A percentile compares a stretch with the other conserved stretches of the same genome.
These are phyloP conservation scores for Quercus gilva DNA, from an alignment of 306 rosid genomes.

Conservation along the genomic window DNA sequence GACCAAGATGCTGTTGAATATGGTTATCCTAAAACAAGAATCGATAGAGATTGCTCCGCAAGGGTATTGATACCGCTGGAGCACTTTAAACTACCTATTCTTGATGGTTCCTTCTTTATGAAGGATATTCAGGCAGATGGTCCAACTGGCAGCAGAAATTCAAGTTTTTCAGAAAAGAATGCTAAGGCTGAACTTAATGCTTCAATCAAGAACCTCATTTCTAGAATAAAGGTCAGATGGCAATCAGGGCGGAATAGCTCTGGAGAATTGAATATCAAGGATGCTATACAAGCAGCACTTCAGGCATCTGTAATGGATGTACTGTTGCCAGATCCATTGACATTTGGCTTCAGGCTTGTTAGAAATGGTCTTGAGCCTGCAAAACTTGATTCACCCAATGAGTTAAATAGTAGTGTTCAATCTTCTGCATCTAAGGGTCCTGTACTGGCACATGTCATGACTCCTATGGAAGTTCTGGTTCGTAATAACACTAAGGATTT, in stretches of 20 bases:
- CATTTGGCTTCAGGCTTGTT: conserved; percentile 80
- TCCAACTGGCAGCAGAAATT: conserved; percentile 40
- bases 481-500: conserved; percentile 88
- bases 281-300: conserved; percentile 90
- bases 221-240: conserved; percentile 88
- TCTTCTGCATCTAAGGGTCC: conserved; percentile 54
- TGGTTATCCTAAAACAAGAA: conserved; percentile 85
- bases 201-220: conserved; percentile 83
- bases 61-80: conserved; percentile 94
- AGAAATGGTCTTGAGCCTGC: conserved; percentile 36
- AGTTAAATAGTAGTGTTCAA: conserved; percentile 23
- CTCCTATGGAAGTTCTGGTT: conserved; percentile 83
- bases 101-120: conserved; percentile 79
- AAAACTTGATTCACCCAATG: conserved; percentile 21
- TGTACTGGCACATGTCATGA: conserved; percentile 77
- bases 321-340: conserved; percentile 91
- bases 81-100: conserved; percentile 88
- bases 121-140: conserved; percentile 60
- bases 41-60: conserved; percentile 87
- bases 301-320: conserved; percentile 91
- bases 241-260: conserved; percentile 83
- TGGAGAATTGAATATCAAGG: conserved; percentile 87
- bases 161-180: conserved; percentile 70
- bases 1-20: conserved; percentile 59
- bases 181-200: conserved; percentile 86